Base-by-base conservation (phyloP, 805 yeast genomes). In the Yamadazyma takamatsuzukensis region DNA sequence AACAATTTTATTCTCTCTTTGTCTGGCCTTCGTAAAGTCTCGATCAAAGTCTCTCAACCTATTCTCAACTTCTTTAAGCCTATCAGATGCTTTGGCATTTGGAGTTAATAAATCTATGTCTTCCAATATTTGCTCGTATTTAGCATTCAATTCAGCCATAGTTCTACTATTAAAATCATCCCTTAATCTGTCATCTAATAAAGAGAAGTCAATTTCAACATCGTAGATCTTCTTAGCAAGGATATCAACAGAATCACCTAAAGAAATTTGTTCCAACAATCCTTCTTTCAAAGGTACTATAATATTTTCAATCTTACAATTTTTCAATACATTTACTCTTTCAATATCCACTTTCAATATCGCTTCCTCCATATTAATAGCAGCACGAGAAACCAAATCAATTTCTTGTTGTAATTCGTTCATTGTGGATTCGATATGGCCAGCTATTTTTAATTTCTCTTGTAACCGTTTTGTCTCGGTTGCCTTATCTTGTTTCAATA, bases 61-160 rank as follows among this genome's bases (percentile, higher is more conserved):
- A 5, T 54, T 64, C 41, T 82, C 79, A 6, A 83, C 84, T 32
- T 83, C 88, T 21, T 65, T 70, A 27, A 86, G 70, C 47, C 96
- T 70, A 32, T 84, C 94, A 18, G 74, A 61, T 0, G 96, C 96
- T 43, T 82, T 83, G 23, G 78, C 67, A 54, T 87, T 87, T n/a
- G 96, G 96, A 19, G 85, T 78, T 47, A 87, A 61, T 30, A 52
- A 47, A 12, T 61, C 68, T 17, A 76, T 53, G 18, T 71, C 72
- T 30, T 54, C 51, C 41, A 43, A 45, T 15, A 47, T 60, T n/a
- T 51, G 50, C 6, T 76, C 65, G 4, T 54, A 44, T 13, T 45
- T 47, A 3, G 51, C 62, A 11, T 47, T 43, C 13, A 66, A 43
- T 31, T 60, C 70, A 5, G 61, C 60, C 30, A 64, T 73, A 2